phyloP scores from a whole-genome alignment of 106 monocot genomes.

The Triglochin maritima region DNA sequence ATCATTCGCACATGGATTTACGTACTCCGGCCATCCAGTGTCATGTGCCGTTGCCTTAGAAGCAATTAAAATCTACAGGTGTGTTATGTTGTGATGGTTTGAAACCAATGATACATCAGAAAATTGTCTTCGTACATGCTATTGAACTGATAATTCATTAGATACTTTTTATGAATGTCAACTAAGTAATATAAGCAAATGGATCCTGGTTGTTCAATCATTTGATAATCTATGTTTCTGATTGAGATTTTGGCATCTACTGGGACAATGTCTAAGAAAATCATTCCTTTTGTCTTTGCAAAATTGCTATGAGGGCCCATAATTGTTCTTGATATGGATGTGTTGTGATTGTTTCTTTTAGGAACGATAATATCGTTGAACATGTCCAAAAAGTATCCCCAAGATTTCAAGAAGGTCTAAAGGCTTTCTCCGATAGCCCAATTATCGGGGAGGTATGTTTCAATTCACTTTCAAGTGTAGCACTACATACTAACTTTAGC shows the following conservation, averaged over 20 bases:
- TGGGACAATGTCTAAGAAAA: too few relatives aligned
- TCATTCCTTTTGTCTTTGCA: too few relatives aligned
- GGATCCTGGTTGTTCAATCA: too few relatives aligned
- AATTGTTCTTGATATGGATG: too few relatives aligned
- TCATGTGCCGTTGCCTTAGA: conserved; percentile 91
- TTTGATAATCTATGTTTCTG: too few relatives aligned
- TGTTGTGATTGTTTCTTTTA: conserved; percentile 3
- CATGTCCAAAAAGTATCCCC: conserved; percentile 51
- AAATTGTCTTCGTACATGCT: too few relatives aligned
- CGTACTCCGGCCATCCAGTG: conserved; percentile 96
- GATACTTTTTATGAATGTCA: too few relatives aligned
- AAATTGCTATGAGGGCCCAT: too few relatives aligned
- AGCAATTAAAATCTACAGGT: conserved; percentile 90
- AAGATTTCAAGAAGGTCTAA: conserved; percentile 83
- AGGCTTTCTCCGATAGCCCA: conserved; percentile 70
- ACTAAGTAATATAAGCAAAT: too few relatives aligned
- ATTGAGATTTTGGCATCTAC: too few relatives aligned
- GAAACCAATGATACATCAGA: too few relatives aligned
- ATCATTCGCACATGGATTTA: conserved; percentile 93
- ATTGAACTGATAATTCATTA: too few relatives aligned
- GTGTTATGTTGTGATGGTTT: not conserved
- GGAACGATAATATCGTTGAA: conserved; percentile 71
- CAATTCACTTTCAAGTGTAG: not conserved
- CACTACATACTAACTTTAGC: not conserved
- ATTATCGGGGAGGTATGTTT: conserved; percentile 82